These are phyloP conservation scores for Amniculicola lignicola DNA, from an alignment of 495 filamentous ascomycete species.

Conservation along the genomic window DNA sequence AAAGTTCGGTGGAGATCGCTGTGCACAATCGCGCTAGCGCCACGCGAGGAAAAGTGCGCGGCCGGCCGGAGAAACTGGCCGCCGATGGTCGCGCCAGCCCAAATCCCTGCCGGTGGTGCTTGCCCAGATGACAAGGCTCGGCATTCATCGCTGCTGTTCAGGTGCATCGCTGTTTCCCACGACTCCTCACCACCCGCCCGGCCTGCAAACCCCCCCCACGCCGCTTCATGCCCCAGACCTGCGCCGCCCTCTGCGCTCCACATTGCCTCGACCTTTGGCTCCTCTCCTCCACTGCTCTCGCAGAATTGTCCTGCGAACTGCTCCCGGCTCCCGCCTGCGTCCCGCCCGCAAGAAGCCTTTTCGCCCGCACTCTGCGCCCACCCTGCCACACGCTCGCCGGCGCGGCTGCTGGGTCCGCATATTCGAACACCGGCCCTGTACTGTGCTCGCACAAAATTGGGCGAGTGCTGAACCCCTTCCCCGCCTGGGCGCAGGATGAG, in stretches of 20 bases:
- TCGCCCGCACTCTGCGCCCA: conserved; percentile 26
- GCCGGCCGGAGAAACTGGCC: no score
- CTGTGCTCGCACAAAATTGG: conserved; percentile 15
- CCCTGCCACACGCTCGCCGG: conserved; percentile 1
- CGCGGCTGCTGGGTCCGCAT: conserved; percentile 11
- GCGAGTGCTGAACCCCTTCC: conserved; percentile 16
- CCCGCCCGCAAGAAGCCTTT: conserved; percentile 11
- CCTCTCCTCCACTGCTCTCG: background rate
- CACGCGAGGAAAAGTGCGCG: no score
- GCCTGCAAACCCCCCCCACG: background rate
- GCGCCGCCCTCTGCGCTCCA: background rate
- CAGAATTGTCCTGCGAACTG: conserved; percentile 1
- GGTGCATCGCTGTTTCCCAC: background rate
- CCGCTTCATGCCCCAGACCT: conserved; percentile 8
- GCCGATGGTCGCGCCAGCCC: no score
- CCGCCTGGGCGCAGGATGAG: conserved; percentile 35
- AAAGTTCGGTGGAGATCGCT: conserved; percentile 29
- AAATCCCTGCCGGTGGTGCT: no score
- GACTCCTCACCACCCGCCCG: background rate
- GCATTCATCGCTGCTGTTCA: no score
- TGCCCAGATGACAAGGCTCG: no score
- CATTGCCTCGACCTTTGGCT: background rate
- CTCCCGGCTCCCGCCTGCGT: conserved; percentile 15
- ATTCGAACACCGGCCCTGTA: conserved; percentile 2
- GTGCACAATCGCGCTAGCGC: no score